Base-by-base conservation (phyloP, 2,329 filamentous ascomycete genomes). In the Fusarium burgessii region DNA sequence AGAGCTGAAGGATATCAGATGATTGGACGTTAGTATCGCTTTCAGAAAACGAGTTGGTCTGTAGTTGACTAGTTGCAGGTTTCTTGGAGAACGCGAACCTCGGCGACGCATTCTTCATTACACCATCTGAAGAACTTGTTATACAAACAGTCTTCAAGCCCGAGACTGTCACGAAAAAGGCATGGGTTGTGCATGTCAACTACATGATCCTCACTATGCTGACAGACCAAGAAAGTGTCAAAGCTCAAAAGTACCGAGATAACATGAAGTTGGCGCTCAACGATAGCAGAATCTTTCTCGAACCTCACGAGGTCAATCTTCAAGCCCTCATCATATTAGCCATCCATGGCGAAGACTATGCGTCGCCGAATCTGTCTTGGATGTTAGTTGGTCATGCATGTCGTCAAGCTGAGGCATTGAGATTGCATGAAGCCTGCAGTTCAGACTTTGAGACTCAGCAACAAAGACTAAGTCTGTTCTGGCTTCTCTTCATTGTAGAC, bases 371-470 rank as follows among this genome's bases (percentile, higher is more conserved):
- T 20, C 6, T 45, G 6, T 65, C 61, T 1, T 68, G 61, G 61
- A 68, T 68, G 65, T 35, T 68, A 7, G 46, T 66, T 12, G 56
- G 65, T 18, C 65, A 68, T 23, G 65, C 65, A 4, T 65, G 61
- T 20, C 61, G 50, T 6, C 65, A 65, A 8, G 65, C 50, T 7
- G 51, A 68, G 32, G 65, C 50, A 7, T 18, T 68, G 3, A 40
- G 45, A 1, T 32, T 68, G 6, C 32, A 61, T 6, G 6, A 17
- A 7, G 11, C 35, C 1, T 18, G n/a, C 3, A 9, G 18, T 9
- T 13, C 6, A 14, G 61, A 55, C 9, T 46, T 27, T 25, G 40
- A 29, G 35, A 51, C 32, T 5, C 20, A 18, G 1, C 61, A 68
- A 14, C 38, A 61, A 18, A 35, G 29, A 2, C 2, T 68, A 4